Evolutionary conservation across 495 filamentous ascomycete species (phyloP).

Genomic region (Penicillium turbatum): DNA sequence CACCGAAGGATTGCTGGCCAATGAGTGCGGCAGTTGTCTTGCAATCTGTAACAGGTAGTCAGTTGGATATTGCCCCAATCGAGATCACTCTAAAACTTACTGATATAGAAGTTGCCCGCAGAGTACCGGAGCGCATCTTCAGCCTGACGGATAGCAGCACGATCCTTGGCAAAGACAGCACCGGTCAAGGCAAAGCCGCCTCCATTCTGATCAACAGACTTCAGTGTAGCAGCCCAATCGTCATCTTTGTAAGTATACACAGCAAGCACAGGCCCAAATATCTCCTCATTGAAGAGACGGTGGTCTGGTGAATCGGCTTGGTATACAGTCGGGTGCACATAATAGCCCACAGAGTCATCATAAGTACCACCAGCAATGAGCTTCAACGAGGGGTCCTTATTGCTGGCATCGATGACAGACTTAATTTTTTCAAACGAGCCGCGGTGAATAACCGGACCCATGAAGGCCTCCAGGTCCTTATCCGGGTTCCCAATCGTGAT

Average conservation of each 20-base stretch:
- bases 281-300: conserved; percentile 63
- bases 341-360: conserved; percentile 65
- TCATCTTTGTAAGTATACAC: conserved; percentile 69
- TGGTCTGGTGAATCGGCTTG: conserved; percentile 56
- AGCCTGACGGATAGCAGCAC: conserved; percentile 60
- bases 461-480: conserved; percentile 57
- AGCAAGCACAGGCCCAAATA: conserved; percentile 72
- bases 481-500: conserved; percentile 57
- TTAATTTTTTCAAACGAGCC: conserved; percentile 67
- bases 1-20: conserved; percentile 79
- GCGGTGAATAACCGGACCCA: conserved; percentile 75
- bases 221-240: conserved; percentile 51
- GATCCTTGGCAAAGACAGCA: conserved; percentile 69
- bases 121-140: conserved; percentile 71
- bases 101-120: conserved; percentile 85
- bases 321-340: conserved; percentile 71
- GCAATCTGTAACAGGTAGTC: conserved; percentile 46
- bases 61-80: background rate
- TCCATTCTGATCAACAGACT: conserved; percentile 50
- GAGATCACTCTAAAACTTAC: conserved; percentile 22
- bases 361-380: conserved; percentile 65
- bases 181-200: conserved; percentile 74
- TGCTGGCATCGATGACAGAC: conserved; percentile 61
- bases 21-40: conserved; percentile 80
- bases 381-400: conserved; percentile 59